Conservation (phyloP, 2,329 filamentous ascomycete genomes). For the Talaromyces sp. region DNA sequence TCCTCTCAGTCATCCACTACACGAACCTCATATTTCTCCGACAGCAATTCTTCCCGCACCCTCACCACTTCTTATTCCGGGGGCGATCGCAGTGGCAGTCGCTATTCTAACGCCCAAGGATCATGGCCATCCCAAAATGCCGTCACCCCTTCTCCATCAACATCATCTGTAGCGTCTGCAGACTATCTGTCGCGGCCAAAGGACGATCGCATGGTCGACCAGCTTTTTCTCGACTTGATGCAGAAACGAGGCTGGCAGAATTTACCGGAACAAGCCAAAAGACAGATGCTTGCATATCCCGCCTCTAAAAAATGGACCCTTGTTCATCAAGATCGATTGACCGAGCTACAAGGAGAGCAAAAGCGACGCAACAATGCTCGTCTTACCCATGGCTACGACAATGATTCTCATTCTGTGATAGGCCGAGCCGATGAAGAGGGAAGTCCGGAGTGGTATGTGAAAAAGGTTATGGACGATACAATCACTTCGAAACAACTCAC, state of each 20-base stretch:
- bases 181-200: conserved; percentile 45
- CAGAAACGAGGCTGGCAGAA: conserved; percentile 98
- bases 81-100: conserved; percentile 33
- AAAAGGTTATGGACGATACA: conserved; percentile 92
- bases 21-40: conserved; percentile 57
- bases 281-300: conserved; percentile 95
- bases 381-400: conserved; percentile 63
- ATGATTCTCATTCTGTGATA: conserved; percentile 61
- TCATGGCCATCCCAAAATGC: conserved; percentile 29
- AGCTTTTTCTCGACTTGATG: conserved; percentile 92
- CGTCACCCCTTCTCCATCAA: conserved; percentile 25
- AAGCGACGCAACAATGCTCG: conserved; percentile 76
- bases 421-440: conserved; percentile 84
- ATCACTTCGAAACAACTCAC: conserved; percentile 89
- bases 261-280: conserved; percentile 85
- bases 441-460: conserved; percentile 96
- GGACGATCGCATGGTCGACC: conserved; percentile 74
- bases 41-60: conserved; percentile 52
- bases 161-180: conserved; percentile 35
- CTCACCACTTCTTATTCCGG: conserved; percentile 39
- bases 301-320: conserved; percentile 96
- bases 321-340: conserved; percentile 89
- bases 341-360: conserved; percentile 91
- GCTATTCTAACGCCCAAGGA: conserved; percentile 33
- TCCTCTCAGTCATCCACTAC: conserved; percentile 61